Conservation (phyloP, 2,329 filamentous ascomycete species). For the Penicillium sp. region DNA sequence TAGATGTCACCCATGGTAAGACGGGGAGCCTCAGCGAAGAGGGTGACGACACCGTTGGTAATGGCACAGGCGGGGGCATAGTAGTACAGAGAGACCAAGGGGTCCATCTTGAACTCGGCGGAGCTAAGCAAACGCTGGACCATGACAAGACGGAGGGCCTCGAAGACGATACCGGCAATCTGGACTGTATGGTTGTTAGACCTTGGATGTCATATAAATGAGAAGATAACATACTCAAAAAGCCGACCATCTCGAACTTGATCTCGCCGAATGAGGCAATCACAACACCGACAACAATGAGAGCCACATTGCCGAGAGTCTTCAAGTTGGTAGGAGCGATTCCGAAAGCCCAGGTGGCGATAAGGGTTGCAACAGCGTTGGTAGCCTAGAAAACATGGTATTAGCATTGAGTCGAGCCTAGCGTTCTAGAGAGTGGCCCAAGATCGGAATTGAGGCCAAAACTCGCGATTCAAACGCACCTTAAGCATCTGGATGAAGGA, state of each 20-base stretch:
- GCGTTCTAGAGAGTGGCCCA: neutral
- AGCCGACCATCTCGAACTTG: conserved; percentile 67
- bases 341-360: conserved; percentile 83
- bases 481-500: conserved; percentile 99
- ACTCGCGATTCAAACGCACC: conserved; percentile 48
- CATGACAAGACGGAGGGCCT: conserved; percentile 76
- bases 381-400: conserved; percentile 62
- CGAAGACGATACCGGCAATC: conserved; percentile 70
- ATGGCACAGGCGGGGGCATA: conserved; percentile 76
- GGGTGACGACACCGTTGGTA: conserved; percentile 69
- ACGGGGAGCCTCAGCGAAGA: conserved; percentile 61
- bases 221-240: conserved; percentile 44
- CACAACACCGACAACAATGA: conserved; percentile 90
- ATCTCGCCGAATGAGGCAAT: conserved; percentile 94
- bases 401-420: neutral
- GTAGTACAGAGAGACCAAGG: conserved; percentile 82
- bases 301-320: conserved; percentile 84
- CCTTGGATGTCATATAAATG: neutral
- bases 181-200: conserved; percentile 47
- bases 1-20: conserved; percentile 73
- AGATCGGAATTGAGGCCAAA: neutral
- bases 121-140: conserved; percentile 73
- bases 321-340: conserved; percentile 77
- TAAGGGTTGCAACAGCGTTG: conserved; percentile 84
- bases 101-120: conserved; percentile 79